Percentiles rank a stretch among this genome's conserved stretches.
phyloP scores from a whole-genome alignment of 208 protist species.

The Leptomonas seymouri region DNA sequence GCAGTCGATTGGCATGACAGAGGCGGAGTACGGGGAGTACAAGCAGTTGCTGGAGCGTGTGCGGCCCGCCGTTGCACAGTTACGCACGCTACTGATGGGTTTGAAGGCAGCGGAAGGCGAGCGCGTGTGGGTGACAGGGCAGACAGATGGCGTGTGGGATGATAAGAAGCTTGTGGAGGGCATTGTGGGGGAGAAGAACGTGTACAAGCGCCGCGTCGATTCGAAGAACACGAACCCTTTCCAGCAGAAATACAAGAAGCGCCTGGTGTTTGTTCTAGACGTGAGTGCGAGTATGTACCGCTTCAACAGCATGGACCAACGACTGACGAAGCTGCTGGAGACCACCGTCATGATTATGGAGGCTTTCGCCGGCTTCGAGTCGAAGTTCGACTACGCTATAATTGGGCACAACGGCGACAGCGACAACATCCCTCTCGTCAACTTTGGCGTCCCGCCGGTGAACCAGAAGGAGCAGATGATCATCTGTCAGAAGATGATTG shows the following conservation, averaged over 20 bases:
- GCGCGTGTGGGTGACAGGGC: slow-evolving; percentile 82
- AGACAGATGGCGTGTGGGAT: slow-evolving; percentile 92
- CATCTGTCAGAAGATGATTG: slow-evolving; percentile 89
- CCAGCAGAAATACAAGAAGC: slow-evolving; percentile 77
- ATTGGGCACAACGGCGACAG: slow-evolving; percentile 91
- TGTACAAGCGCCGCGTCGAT: slow-evolving; percentile 91
- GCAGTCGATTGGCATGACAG: slow-evolving; percentile 75
- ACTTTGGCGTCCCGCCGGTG: slow-evolving; percentile 62
- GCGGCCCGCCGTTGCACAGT: slow-evolving; percentile 53
- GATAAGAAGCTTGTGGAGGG: slow-evolving; percentile 93
- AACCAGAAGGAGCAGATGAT: slow-evolving; percentile 83
- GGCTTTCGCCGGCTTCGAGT: slow-evolving; percentile 86
- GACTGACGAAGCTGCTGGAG: slow-evolving; percentile 88
- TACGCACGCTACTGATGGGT: slow-evolving; percentile 74
- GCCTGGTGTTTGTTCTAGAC: slow-evolving; percentile 92
- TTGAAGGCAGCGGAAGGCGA: slow-evolving; percentile 88
- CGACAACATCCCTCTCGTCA: slow-evolving; percentile 74
- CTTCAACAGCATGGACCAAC: slow-evolving; percentile 91
- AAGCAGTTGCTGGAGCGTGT: slow-evolving; percentile 65
- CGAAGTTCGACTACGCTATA: slow-evolving; percentile 90
- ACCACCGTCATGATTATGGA: slow-evolving; percentile 93
- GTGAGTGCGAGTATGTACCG: slow-evolving; percentile 94
- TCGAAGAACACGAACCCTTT: slow-evolving; percentile 74
- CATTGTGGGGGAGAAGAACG: slow-evolving; percentile 88
- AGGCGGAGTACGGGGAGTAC: slow-evolving; percentile 71